A percentile compares a stretch with the other conserved stretches of the same genome.
phyloP scores from a whole-genome alignment of 345 rosid species.

The Murraya koenigii region DNA sequence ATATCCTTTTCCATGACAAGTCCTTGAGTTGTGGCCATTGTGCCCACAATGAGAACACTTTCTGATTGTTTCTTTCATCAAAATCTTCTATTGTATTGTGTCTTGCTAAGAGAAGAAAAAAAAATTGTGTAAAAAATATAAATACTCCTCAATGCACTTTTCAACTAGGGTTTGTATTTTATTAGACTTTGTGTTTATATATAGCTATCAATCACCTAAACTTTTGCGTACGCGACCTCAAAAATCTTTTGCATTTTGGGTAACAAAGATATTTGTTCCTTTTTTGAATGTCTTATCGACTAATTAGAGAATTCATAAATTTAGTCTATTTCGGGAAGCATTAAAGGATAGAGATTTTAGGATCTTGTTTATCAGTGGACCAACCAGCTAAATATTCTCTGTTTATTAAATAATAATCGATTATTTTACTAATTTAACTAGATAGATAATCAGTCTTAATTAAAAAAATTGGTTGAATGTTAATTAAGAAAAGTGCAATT shows the following conservation, averaged over 20 bases:
- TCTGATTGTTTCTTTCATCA: conserved; percentile 35
- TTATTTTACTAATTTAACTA: background rate
- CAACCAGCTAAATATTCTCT: background rate
- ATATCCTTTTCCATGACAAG: conserved; percentile 33
- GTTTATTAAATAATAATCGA: background rate
- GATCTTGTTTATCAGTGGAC: background rate
- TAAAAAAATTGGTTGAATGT: no score
- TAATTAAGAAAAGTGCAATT: no score
- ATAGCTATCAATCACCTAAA: background rate
- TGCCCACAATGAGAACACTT: conserved; percentile 50
- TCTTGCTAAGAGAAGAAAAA: background rate
- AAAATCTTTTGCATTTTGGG: background rate
- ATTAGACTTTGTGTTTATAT: background rate
- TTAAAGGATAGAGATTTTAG: background rate
- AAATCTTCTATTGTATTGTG: background rate
- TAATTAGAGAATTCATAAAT: background rate
- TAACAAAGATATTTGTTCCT: background rate
- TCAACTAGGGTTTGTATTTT: background rate
- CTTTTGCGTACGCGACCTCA: background rate
- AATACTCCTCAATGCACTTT: background rate
- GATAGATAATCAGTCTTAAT: background rate
- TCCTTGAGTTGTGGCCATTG: conserved; percentile 51
- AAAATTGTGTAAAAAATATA: background rate
- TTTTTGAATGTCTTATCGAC: background rate
- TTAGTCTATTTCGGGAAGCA: background rate